Conservation (phyloP, 306 rosid species). For the Trifolium repens region DNA sequence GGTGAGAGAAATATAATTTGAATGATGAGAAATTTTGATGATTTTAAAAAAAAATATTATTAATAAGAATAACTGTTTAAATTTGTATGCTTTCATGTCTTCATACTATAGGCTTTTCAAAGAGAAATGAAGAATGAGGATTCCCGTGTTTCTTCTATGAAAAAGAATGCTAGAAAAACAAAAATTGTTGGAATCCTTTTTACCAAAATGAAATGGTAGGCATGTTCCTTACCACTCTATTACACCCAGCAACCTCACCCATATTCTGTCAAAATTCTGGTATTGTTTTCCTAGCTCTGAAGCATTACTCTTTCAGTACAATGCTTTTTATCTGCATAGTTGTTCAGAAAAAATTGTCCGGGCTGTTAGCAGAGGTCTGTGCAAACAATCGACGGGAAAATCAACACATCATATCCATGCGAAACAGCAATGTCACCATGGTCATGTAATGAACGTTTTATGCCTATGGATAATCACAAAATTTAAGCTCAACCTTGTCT, state of each 20-base stretch:
- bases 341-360: neutral
- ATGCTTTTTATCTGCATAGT: slow-evolving; percentile 11
- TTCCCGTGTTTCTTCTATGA: neutral
- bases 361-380: neutral
- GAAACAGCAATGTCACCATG: slow-evolving; percentile 11
- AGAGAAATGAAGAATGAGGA: neutral
- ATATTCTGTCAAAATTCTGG: slow-evolving; percentile 9
- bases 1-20: too few species aligned
- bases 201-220: neutral
- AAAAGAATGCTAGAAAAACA: neutral
- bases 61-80: neutral
- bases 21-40: too few species aligned
- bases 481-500: slow-evolving; percentile 5
- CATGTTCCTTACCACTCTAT: neutral
- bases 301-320: neutral
- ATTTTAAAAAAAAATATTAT: too few species aligned
- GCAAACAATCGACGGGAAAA: neutral
- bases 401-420: too few species aligned
- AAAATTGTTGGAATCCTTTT: neutral
- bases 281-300: neutral
- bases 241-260: neutral
- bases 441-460: slow-evolving; percentile 13
- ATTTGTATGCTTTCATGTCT: neutral
- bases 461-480: slow-evolving; percentile 4
- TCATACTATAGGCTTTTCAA: neutral